Percentiles rank a stretch among this genome's conserved stretches.
These are phyloP conservation scores for Austropuccinia psidii DNA, from an alignment of 1,284 basidiomycete genomes.

Conservation along the genomic window DNA sequence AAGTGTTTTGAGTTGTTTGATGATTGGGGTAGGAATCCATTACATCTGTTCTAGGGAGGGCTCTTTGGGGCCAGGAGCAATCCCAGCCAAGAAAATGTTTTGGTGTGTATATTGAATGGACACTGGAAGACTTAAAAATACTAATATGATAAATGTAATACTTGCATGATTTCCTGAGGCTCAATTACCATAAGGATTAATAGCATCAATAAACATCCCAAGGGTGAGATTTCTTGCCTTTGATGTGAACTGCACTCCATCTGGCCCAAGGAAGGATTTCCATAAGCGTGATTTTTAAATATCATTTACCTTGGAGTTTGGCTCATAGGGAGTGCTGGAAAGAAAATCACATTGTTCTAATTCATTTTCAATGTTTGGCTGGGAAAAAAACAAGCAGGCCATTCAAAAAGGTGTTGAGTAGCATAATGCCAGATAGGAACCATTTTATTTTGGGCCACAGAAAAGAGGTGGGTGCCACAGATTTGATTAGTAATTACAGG, in stretches of 20 bases:
- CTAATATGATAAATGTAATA: neutral
- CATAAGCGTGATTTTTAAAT: neutral
- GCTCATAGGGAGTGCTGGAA: neutral
- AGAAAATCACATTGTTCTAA: neutral
- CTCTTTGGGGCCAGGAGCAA: slow-evolving; percentile 49
- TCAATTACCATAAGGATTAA: neutral
- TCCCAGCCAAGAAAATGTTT: slow-evolving; percentile 40
- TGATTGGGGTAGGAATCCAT: neutral
- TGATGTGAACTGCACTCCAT: neutral
- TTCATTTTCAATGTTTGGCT: neutral
- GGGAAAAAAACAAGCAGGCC: neutral
- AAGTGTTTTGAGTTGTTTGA: neutral
- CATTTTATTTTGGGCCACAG: neutral
- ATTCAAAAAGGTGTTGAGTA: neutral
- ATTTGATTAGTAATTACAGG: neutral
- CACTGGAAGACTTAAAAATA: slow-evolving; percentile 26
- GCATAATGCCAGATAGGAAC: neutral
- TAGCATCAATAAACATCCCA: neutral
- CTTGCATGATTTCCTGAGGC: neutral
- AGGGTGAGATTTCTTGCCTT: neutral
- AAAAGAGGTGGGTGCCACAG: too few relatives aligned
- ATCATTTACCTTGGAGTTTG: neutral
- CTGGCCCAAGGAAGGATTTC: neutral
- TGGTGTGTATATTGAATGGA: slow-evolving; percentile 34
- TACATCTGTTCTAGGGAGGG: slow-evolving; percentile 43